A percentile compares a stretch with the other conserved stretches of the same genome.
Conservation (phyloP, 768 basidiomycete species). For the Mycena vulgaris region DNA sequence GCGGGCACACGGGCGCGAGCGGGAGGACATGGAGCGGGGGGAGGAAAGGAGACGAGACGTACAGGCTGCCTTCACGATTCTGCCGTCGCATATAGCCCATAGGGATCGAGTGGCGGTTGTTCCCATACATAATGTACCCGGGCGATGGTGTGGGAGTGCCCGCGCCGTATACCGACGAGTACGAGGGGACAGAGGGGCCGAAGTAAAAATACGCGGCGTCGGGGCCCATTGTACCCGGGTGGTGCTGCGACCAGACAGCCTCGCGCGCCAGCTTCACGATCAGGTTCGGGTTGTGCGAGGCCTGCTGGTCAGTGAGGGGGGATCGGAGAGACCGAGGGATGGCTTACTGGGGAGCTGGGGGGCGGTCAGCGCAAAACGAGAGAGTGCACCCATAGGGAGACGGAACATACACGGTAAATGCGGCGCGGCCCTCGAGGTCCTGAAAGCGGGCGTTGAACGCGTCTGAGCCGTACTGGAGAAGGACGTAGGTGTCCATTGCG, state of each 20-base stretch:
- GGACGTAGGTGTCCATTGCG: slow-evolving; percentile 59
- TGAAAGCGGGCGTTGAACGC: slow-evolving; percentile 73
- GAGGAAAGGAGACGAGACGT: slow-evolving; percentile 47
- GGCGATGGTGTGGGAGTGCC: slow-evolving; percentile 63
- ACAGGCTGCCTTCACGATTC: slow-evolving; percentile 76
- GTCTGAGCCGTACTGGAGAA: slow-evolving; percentile 78
- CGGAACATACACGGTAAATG: slow-evolving; percentile 76
- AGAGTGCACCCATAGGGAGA: slow-evolving; percentile 12
- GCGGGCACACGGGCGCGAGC: not conserved
- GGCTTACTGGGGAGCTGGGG: slow-evolving; percentile 36
- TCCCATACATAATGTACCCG: slow-evolving; percentile 81
- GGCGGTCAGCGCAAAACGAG: not conserved
- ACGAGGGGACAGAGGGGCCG: slow-evolving; percentile 52
- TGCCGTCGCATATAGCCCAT: slow-evolving; percentile 74
- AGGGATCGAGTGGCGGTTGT: slow-evolving; percentile 64
- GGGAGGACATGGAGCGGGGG: slow-evolving; percentile 3
- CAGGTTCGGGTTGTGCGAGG: slow-evolving; percentile 69
- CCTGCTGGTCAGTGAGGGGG: slow-evolving; percentile 52
- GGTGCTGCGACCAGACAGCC: slow-evolving; percentile 74
- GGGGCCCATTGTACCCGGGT: slow-evolving; percentile 86
- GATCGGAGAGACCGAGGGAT: not conserved
- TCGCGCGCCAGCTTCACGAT: slow-evolving; percentile 79
- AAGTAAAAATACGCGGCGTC: slow-evolving; percentile 83
- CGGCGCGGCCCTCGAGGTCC: slow-evolving; percentile 74
- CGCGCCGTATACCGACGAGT: slow-evolving; percentile 19